These are phyloP conservation scores for Rhypophila decipiens DNA, from an alignment of 495 filamentous ascomycete species.

Conservation along the genomic window DNA sequence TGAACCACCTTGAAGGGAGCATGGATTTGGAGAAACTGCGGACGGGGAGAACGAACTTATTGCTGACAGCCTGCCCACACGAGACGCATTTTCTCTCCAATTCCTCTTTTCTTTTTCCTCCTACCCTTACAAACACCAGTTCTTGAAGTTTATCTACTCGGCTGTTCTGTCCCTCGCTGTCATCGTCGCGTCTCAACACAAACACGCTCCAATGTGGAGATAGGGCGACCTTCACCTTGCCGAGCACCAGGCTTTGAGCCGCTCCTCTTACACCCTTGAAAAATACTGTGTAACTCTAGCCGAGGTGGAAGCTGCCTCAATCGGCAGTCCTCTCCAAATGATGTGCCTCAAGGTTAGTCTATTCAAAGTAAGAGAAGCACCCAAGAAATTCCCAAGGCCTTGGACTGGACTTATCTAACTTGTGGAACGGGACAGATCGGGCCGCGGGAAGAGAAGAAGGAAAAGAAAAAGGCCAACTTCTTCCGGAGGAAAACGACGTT, in stretches of 20 bases:
- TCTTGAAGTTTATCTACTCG: too few species aligned
- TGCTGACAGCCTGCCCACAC: background rate
- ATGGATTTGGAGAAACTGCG: too few species aligned
- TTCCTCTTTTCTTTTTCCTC: background rate
- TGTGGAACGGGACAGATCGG: too few species aligned
- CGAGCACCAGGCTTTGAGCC: background rate
- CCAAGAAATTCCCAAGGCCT: background rate
- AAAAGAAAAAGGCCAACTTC: constrained; percentile 18
- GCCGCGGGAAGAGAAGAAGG: background rate
- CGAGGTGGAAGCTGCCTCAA: background rate
- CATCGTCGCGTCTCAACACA: too few species aligned
- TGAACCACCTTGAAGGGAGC: background rate
- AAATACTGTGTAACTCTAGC: background rate
- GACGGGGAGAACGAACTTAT: too few species aligned
- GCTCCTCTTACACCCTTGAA: background rate
- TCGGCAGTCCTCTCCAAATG: constrained; percentile 5
- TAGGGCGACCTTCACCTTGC: background rate
- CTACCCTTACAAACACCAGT: too few species aligned
- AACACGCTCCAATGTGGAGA: background rate
- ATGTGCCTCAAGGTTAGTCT: constrained; percentile 15
- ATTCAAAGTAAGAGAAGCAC: background rate
- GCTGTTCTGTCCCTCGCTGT: too few species aligned
- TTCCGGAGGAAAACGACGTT: constrained; percentile 26
- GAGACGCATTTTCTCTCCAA: too few species aligned
- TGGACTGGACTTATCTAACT: too few species aligned